Conservation (phyloP, 2,329 filamentous ascomycete species). For the Fusarium mundagurra region DNA sequence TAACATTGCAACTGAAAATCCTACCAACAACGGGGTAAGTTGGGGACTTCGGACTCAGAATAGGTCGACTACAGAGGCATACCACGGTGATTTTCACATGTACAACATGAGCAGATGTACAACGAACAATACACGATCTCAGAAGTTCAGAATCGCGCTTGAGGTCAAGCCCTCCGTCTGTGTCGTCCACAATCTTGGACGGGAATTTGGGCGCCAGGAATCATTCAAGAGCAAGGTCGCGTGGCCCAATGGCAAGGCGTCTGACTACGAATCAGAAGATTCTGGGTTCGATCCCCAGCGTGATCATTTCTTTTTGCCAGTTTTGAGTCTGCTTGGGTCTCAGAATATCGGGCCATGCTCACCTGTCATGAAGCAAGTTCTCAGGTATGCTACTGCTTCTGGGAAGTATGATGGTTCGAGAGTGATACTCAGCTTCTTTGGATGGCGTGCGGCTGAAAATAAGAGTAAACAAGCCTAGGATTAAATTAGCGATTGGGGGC, state of each 20-base stretch:
- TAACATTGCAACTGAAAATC: not conserved
- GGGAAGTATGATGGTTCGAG: not conserved
- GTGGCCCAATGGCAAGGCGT: conserved; percentile 44
- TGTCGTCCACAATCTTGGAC: not conserved
- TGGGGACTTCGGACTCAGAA: not conserved
- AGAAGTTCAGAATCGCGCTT: not conserved
- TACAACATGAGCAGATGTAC: not conserved
- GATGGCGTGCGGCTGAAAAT: not conserved
- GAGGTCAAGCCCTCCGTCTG: not conserved
- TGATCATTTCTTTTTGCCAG: conserved; percentile 30
- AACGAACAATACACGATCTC: not conserved
- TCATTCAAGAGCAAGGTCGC: conserved; percentile 32
- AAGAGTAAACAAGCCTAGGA: not conserved
- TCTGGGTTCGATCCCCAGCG: conserved; percentile 45
- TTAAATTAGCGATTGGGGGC: not conserved
- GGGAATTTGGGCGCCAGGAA: not conserved
- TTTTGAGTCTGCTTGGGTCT: not conserved
- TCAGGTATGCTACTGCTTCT: not conserved
- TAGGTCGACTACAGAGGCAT: not conserved
- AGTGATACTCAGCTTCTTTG: not conserved
- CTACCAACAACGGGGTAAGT: not conserved
- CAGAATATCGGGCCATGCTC: not conserved
- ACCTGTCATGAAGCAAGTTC: not conserved
- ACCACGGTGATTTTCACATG: not conserved
- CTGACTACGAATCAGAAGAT: conserved; percentile 49